A percentile compares a stretch with the other conserved stretches of the same genome.
phyloP scores from a whole-genome alignment of 306 rosid species.

The Lotus japonicus region DNA sequence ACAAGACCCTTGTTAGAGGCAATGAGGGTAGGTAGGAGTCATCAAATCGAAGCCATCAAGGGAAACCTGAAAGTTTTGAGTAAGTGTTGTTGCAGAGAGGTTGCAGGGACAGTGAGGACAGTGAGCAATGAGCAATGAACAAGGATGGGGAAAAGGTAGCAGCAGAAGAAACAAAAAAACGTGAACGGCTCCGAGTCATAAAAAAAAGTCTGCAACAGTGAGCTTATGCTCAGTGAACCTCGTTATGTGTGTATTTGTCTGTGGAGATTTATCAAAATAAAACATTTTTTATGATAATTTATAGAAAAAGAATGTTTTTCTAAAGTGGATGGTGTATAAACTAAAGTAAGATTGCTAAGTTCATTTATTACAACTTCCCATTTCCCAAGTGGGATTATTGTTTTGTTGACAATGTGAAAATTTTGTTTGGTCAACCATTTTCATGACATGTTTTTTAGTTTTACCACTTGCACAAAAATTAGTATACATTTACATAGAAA shows the following conservation, averaged over 20 bases:
- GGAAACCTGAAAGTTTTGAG: slow-evolving; percentile 20
- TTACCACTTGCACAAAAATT: no score
- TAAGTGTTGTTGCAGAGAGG: slow-evolving; percentile 7
- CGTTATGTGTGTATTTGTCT: slow-evolving; percentile 19
- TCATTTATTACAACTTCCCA: no score
- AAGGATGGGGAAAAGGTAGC: neutral
- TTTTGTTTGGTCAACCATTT: no score
- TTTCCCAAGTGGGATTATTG: no score
- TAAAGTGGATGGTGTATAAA: no score
- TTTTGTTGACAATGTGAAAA: no score
- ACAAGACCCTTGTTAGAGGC: slow-evolving; percentile 8
- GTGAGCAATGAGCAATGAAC: neutral
- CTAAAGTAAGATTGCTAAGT: no score
- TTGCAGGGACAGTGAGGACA: slow-evolving; percentile 19
- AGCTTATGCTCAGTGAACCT: neutral
- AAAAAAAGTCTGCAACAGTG: neutral
- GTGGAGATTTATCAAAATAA: no score
- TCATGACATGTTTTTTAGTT: no score
- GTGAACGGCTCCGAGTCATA: slow-evolving; percentile 21
- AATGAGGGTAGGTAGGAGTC: slow-evolving; percentile 31
- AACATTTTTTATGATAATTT: no score
- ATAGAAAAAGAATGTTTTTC: no score
- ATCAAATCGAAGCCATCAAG: slow-evolving; percentile 30
- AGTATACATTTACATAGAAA: no score
- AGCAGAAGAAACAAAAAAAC: slow-evolving; percentile 7